phyloP scores from a whole-genome alignment of 2,329 filamentous ascomycete genomes.

The Calonectria leucothoes region DNA sequence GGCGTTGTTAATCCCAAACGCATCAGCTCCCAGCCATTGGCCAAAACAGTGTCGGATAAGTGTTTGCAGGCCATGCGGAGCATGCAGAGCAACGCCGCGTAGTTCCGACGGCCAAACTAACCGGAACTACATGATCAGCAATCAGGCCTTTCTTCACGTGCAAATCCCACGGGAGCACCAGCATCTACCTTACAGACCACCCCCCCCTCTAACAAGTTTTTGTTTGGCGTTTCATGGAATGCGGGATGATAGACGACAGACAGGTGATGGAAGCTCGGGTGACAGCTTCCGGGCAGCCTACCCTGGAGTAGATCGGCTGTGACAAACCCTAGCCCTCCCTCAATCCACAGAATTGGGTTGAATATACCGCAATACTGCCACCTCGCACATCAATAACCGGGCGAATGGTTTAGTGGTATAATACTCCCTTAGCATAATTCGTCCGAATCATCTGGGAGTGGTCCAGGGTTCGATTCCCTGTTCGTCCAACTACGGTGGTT shows the following conservation, averaged over 20 bases:
- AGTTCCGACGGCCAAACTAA: not conserved
- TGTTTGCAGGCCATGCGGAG: not conserved
- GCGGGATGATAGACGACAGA: too few species aligned
- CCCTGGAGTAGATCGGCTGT: conserved; percentile 7
- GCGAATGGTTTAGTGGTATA: conserved; percentile 45
- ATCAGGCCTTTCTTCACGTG: not conserved
- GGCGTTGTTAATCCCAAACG: conserved; percentile 1
- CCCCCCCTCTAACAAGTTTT: not conserved
- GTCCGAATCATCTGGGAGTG: conserved; percentile 25
- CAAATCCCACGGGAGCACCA: not conserved
- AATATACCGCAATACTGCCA: conserved; percentile 17
- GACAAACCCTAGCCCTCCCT: not conserved
- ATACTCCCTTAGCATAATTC: conserved; percentile 41
- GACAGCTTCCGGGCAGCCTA: not conserved
- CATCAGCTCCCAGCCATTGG: not conserved
- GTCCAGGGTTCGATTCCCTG: conserved; percentile 42
- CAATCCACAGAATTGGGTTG: not conserved
- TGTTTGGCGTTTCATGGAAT: not conserved
- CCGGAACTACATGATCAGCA: not conserved
- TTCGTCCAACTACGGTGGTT: conserved; percentile 36
- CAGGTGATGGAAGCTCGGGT: not conserved
- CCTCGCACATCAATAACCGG: conserved; percentile 16
- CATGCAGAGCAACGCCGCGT: not conserved
- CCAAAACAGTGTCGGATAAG: not conserved
- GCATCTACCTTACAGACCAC: not conserved